Conservation (phyloP, 306 rosid species). For the Fragaria vesca region DNA sequence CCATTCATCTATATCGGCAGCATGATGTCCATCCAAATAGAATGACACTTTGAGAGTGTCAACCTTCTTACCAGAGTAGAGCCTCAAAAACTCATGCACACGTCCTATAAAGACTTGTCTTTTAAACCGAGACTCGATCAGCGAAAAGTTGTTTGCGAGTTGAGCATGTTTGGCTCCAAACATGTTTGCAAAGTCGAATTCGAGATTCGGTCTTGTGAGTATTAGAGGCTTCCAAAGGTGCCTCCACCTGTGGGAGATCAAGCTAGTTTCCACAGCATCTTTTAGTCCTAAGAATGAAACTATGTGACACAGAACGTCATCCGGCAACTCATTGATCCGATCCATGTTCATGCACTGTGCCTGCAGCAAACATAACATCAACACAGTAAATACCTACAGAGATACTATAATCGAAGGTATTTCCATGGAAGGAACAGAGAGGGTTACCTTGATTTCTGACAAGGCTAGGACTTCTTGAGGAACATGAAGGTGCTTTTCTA, state of each 20-base stretch:
- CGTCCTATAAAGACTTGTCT: neutral
- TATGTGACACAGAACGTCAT: neutral
- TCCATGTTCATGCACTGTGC: neutral
- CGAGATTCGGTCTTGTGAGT: neutral
- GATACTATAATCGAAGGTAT: no score
- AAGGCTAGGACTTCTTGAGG: conserved; percentile 28
- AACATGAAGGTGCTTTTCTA: no score
- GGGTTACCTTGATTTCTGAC: conserved; percentile 51
- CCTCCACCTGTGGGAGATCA: neutral
- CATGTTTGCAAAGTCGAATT: neutral
- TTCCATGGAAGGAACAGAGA: neutral
- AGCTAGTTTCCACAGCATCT: neutral
- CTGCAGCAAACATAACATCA: neutral
- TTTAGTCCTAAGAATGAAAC: neutral
- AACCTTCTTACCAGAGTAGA: neutral
- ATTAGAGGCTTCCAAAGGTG: neutral
- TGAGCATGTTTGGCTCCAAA: neutral
- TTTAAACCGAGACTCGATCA: no score
- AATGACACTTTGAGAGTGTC: neutral
- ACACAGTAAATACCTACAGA: neutral
- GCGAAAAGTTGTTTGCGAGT: no score
- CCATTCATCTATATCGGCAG: neutral
- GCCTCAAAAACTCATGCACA: neutral
- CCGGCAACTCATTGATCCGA: neutral
- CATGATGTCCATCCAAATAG: neutral